phyloP scores from a whole-genome alignment of 2,329 filamentous ascomycete species.

The Sordariomycetes sp. region DNA sequence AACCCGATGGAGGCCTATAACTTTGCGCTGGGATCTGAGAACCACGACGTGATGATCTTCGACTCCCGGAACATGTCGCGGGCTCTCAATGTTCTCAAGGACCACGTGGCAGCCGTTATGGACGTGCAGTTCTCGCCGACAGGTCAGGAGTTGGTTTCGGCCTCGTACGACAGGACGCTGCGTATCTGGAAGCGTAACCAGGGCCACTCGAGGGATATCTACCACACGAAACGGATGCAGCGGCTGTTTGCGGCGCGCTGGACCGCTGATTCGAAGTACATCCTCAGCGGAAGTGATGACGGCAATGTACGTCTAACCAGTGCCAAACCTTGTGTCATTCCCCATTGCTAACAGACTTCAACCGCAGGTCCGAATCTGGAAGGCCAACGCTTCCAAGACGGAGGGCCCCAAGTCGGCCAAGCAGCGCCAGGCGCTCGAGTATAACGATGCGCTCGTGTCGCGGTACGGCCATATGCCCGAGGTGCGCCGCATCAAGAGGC shows the following conservation, averaged over 20 bases:
- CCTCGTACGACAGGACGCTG: conserved; percentile 65
- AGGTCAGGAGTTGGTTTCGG: conserved; percentile 84
- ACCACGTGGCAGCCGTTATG: conserved; percentile 87
- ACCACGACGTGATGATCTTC: conserved; percentile 81
- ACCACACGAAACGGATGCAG: conserved; percentile 98
- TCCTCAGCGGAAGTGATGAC: conserved; percentile 87
- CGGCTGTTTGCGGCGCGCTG: conserved; percentile 77
- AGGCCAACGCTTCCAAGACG: conserved; percentile 71
- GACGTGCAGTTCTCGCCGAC: conserved; percentile 93
- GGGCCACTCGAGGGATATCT: conserved; percentile 84
- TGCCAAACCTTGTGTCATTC: conserved; percentile 22
- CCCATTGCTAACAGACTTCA: background rate
- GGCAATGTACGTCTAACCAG: conserved; percentile 49
- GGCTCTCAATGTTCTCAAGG: conserved; percentile 80
- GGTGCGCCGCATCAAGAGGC: conserved; percentile 78
- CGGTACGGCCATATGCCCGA: conserved; percentile 95
- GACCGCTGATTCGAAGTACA: conserved; percentile 81
- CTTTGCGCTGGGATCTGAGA: conserved; percentile 85
- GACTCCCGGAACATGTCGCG: conserved; percentile 87
- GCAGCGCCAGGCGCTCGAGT: conserved; percentile 82
- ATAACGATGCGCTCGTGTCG: conserved; percentile 74
- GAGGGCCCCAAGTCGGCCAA: conserved; percentile 77
- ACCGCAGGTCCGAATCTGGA: conserved; percentile 58
- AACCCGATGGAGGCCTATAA: conserved; percentile 98
- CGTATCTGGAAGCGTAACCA: conserved; percentile 72